Conservation (phyloP, 306 rosid genomes). For the Fagus sylvatica region DNA sequence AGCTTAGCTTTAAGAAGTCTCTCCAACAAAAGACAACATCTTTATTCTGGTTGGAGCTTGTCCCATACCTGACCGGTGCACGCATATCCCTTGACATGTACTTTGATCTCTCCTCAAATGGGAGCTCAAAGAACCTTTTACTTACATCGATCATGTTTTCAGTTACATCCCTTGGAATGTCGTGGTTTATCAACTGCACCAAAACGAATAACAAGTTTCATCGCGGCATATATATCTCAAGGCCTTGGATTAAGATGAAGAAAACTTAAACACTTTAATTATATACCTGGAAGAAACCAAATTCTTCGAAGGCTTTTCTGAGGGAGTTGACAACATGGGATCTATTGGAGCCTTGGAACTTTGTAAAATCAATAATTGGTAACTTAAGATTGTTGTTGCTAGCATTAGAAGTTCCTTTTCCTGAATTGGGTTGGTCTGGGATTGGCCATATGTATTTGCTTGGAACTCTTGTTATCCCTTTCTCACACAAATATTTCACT, state of each 20-base stretch:
- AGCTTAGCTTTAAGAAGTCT: constrained; percentile 76
- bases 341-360: constrained; percentile 59
- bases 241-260: too few relatives aligned
- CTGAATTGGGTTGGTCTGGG: constrained; percentile 16
- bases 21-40: constrained; percentile 90
- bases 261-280: too few relatives aligned
- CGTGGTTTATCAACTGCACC: constrained; percentile 72
- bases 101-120: constrained; percentile 73
- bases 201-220: neutral
- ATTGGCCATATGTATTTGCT: constrained; percentile 28
- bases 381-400: constrained; percentile 32
- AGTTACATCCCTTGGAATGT: constrained; percentile 51
- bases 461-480: constrained; percentile 20
- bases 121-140: constrained; percentile 67
- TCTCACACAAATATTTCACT: constrained; percentile 27
- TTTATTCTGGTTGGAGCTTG: constrained; percentile 72
- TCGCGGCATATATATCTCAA: too few relatives aligned
- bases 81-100: constrained; percentile 66
- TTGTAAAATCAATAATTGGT: constrained; percentile 70
- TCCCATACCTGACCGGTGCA: constrained; percentile 72
- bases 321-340: constrained; percentile 50
- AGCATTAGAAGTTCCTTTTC: neutral
- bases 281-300: constrained; percentile 78
- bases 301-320: constrained; percentile 53
- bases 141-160: constrained; percentile 54